phyloP scores from a whole-genome alignment of 805 yeast species.

The Candida peoriensis region DNA sequence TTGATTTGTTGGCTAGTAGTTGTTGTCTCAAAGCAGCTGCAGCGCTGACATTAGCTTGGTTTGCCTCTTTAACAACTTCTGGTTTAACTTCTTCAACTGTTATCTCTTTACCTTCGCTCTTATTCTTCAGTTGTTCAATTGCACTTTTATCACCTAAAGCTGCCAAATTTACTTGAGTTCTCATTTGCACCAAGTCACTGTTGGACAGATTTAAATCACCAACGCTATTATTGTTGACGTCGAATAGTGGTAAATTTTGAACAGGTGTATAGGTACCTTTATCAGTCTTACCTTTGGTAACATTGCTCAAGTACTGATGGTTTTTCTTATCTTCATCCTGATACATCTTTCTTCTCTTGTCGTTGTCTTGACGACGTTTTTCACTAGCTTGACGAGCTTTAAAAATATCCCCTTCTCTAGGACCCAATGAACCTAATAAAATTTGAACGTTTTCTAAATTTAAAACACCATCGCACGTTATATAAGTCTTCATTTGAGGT shows the following conservation, averaged over 20 bases:
- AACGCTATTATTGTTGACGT: slow-evolving; percentile 68
- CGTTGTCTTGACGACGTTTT: slow-evolving; percentile 57
- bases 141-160: slow-evolving; percentile 50
- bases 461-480: slow-evolving; percentile 86
- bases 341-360: slow-evolving; percentile 50
- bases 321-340: slow-evolving; percentile 43
- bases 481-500: slow-evolving; percentile 63
- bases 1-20: slow-evolving; percentile 25
- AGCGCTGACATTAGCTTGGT: slow-evolving; percentile 37
- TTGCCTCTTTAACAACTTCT: slow-evolving; percentile 27
- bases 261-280: slow-evolving; percentile 68
- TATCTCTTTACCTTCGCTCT: slow-evolving; percentile 20
- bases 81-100: slow-evolving; percentile 17
- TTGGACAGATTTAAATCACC: slow-evolving; percentile 64
- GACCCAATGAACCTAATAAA: slow-evolving; percentile 57
- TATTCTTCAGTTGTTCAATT: slow-evolving; percentile 1
- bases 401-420: slow-evolving; percentile 76
- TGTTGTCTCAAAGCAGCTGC: slow-evolving; percentile 39
- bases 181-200: slow-evolving; percentile 62
- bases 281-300: slow-evolving; percentile 63
- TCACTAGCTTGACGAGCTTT: slow-evolving; percentile 65
- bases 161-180: slow-evolving; percentile 61
- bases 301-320: slow-evolving; percentile 42
- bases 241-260: slow-evolving; percentile 70
- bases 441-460: slow-evolving; percentile 73